Evolutionary conservation across 352 stramenopile genomes (phyloP).

Genomic region (Phytophthora foliorum): DNA sequence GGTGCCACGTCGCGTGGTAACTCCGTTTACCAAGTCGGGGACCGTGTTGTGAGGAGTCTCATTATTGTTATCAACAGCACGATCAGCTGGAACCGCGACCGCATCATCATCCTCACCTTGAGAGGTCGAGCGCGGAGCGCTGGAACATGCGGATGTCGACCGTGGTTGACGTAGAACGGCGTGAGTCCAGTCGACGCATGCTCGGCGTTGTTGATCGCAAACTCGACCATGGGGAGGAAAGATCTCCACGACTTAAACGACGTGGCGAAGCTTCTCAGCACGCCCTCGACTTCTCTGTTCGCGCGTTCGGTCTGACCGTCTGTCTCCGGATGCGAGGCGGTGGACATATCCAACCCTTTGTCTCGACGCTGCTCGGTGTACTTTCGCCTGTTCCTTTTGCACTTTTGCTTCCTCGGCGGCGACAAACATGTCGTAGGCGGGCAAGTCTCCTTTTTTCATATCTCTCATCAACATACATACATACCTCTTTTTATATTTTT

Average conservation of each 20-base stretch:
- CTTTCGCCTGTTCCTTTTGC: no score
- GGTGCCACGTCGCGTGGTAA: not conserved
- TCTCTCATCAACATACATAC: no score
- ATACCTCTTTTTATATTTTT: no score
- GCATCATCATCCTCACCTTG: not conserved
- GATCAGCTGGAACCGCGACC: not conserved
- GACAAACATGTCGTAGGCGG: no score
- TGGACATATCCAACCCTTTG: conserved; percentile 30
- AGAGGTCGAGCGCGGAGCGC: conserved; percentile 9
- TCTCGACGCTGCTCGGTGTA: no score
- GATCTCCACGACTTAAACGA: conserved; percentile 27
- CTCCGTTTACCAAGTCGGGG: not conserved
- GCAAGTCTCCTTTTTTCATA: no score
- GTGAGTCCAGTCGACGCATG: conserved; percentile 36
- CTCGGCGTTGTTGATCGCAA: conserved; percentile 26
- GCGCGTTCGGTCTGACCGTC: conserved; percentile 44
- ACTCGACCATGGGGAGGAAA: not conserved
- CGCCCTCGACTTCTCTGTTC: conserved; percentile 35
- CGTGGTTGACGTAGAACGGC: conserved; percentile 34
- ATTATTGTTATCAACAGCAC: no score
- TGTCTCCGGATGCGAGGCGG: conserved; percentile 28
- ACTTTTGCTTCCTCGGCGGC: no score
- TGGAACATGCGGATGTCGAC: conserved; percentile 15
- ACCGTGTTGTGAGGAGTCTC: no score
- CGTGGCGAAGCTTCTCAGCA: conserved; percentile 34